Evolutionary conservation across 164 flowering plant species (phyloP), one percentile per base, ranked within the genome.

Genomic region (Santalum album): DNA sequence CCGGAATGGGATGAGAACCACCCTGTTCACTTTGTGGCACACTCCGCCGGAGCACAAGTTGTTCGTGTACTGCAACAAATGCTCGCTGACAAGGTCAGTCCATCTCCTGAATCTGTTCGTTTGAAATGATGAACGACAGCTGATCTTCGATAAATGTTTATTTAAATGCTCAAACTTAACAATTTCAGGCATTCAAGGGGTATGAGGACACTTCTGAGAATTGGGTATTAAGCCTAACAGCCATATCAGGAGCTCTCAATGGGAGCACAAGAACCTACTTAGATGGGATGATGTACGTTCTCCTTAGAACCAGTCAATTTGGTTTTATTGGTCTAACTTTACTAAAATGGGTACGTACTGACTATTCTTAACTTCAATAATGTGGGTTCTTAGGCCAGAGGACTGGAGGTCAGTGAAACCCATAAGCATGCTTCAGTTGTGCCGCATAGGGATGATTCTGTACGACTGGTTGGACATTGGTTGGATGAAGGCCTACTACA

Each of bases 41-140:
- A 94, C 72, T 94, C 99, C 1, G 97, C 99, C 1, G 99, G 99
- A 53, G 97, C 96, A 3, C 99, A 87, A 70, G 99, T 94, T 34
- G 83, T 78, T 56, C 78, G 99, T 1, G 76, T 87, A 27, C 68
- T 94, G 81, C 99, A 94, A 79, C 99, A 94, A 77, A 90, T 94
- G 99, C 90, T 94, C 10, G 92, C 90, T 17, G 96, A 86, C 64
- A 94, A 94, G 88, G 97, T 86, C 44, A n/a, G 62, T n/a, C n/a
- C n/a, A n/a, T n/a, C n/a, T n/a, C n/a, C n/a, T n/a, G n/a, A n/a
- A n/a, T n/a, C n/a, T n/a, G n/a, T n/a, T n/a, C n/a, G n/a, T n/a
- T n/a, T n/a, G n/a, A n/a, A 9, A 3, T 29, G 34, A 29, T 29
- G 34, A 29, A 3, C 34, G 9, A 29, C 34, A 4, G 34, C 6